Evolutionary conservation across 73 alveolate genomes (phyloP), one percentile per base, ranked within the genome.

Genomic region (Paramecium caudatum): DNA sequence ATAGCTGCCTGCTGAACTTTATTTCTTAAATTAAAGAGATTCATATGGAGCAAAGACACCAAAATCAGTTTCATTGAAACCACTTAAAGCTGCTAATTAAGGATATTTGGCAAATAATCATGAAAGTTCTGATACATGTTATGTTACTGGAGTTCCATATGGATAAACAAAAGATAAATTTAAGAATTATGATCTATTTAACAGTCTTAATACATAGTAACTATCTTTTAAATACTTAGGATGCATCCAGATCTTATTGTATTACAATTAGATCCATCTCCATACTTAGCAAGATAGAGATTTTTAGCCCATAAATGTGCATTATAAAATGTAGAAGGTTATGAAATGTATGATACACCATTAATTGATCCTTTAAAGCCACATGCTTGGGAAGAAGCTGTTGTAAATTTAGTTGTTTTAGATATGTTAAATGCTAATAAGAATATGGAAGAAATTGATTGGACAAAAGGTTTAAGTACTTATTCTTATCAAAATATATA

Each of bases 341-440:
- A 86, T 45, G 90, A 86, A 39, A 25, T 17, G 27, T 36, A 86
- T 61, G 93, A 70, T 37, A 27, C 55, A 9, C 86, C 74, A 39
- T 45, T 91, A 65, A 68, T 95, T 36, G 95, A 96, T 61, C 90
- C 91, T 30, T 96, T 97, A 0, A 61, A 85, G 39, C 99, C 99
- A 6, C 50, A 82, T 74, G 85, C 96, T 33, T 96, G 99, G 99
- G 98, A 96, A 41, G 99, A 96, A 82, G 92, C 96, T 17, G 96
- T 95, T 0, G 97, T 96, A 25, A 96, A 96, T 83, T 78, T 95
- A 21, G 94, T 94, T 19, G 95, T 95, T 10, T 84, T 96, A 10
- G 99, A 96, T 69, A 91, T 91, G 92, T 84, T 96, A 25, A 91
- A 94, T 43, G 96, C 95, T 9, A 96, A 96, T 83, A 82, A 94